A percentile compares a stretch with the other conserved stretches of the same genome.
phyloP scores from a whole-genome alignment of 768 basidiomycete genomes.

The Phlegmacium glaucopus region DNA sequence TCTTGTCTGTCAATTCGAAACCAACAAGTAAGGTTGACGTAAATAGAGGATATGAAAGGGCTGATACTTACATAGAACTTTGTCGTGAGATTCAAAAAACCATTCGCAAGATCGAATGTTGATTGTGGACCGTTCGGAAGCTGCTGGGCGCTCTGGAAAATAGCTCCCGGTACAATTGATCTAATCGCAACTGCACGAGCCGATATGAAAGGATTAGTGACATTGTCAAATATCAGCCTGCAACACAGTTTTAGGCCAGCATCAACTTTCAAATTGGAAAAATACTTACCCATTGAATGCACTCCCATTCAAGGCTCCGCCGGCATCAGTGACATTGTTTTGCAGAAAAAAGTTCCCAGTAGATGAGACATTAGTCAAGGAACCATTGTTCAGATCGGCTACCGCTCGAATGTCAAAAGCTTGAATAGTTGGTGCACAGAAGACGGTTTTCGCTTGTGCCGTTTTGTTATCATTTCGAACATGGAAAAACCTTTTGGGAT shows the following conservation, averaged over 20 bases:
- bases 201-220: constrained; percentile 41
- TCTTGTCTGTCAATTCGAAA: constrained; percentile 34
- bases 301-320: constrained; percentile 35
- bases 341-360: constrained; percentile 23
- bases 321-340: constrained; percentile 50
- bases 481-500: constrained; percentile 37
- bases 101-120: constrained; percentile 45
- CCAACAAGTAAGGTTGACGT: background rate
- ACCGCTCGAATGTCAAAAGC: constrained; percentile 40
- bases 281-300: constrained; percentile 56
- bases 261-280: too few relatives aligned
- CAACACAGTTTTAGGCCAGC: background rate
- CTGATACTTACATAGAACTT: constrained; percentile 45
- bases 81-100: constrained; percentile 50
- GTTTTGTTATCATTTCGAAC: constrained; percentile 20
- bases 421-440: constrained; percentile 52
- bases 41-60: background rate
- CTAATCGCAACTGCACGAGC: constrained; percentile 47
- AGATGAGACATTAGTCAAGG: constrained; percentile 34
- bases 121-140: constrained; percentile 36
- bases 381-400: constrained; percentile 40
- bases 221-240: constrained; percentile 43
- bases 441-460: constrained; percentile 46
- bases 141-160: constrained; percentile 50
- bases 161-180: constrained; percentile 57